Base-by-base conservation (phyloP, 2,329 filamentous ascomycete genomes). In the Onygenales sp. region DNA sequence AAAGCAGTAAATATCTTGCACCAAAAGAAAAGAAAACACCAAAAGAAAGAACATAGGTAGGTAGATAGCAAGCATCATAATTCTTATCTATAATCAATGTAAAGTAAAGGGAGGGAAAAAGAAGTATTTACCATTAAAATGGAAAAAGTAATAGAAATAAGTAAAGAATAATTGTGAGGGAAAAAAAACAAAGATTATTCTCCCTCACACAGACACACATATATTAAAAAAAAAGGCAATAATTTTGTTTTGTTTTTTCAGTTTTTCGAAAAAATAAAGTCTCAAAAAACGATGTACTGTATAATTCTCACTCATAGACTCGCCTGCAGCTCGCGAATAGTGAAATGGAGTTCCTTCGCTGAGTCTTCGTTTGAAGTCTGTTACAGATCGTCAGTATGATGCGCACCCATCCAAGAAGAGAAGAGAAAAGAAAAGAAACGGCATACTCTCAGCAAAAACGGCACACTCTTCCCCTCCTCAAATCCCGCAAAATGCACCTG, bases 401-500 rank as follows among this genome's bases (percentile, higher is more conserved):
- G 45, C 47, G 52, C 56, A 36, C 27, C 6, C 3, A 42, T 7
- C 14, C 72, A 77, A 79, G 32, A 80, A 63, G 57, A 77, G 69
- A 56, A 78, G 66, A 21, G 7, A 31, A n/a, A 31, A 32, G 31
- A 50, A 5, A 50, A n/a, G 43, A 31, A 6, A 6, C 43, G 39
- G 63, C 71, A 61, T 70, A 84, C 82, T 70, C 80, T 81, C 38
- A 85, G 66, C 58, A 82, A 69, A 53, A 82, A 69, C 54, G 77
- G 72, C 39, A 80, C 73, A 9, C 71, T 69, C 54, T 74, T 76
- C 5, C 75, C 78, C 47, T 78, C 74, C 56, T 82, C 78, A 5
- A 78, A 70, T 50, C 78, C 78, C 55, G 77, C 75, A 61, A 95
- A 80, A 51, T 81, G 79, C 47, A 89, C 78, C 44, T 82, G 79